phyloP scores from a whole-genome alignment of 495 filamentous ascomycete genomes.

The Venustampulla echinocandica region DNA sequence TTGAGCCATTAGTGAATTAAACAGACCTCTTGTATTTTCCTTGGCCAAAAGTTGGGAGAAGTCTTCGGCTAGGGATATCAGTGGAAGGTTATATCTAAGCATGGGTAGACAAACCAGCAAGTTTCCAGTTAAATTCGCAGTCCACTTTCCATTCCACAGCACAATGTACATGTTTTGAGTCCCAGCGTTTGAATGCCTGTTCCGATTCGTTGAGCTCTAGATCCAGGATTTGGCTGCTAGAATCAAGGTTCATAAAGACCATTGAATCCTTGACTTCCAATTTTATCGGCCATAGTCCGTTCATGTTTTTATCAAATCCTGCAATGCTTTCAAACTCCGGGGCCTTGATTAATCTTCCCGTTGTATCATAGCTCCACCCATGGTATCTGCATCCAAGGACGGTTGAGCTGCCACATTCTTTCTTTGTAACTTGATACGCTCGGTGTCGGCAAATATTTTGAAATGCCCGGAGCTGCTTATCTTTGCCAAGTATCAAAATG shows the following conservation, averaged over 20 bases:
- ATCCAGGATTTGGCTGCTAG: conserved; percentile 14
- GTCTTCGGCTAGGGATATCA: background rate
- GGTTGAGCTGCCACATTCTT: conserved; percentile 36
- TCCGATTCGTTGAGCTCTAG: conserved; percentile 11
- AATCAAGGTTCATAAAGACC: conserved; percentile 38
- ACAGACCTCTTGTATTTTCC: background rate
- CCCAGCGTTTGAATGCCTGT: conserved; percentile 14
- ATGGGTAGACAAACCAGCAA: conserved; percentile 14
- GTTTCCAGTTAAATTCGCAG: conserved; percentile 41
- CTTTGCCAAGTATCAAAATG: conserved; percentile 39
- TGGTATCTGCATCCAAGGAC: conserved; percentile 54
- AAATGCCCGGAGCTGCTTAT: conserved; percentile 44
- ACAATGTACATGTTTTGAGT: background rate
- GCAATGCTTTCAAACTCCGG: conserved; percentile 44
- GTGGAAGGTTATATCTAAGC: background rate
- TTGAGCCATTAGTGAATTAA: background rate
- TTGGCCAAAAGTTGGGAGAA: background rate
- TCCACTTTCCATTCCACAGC: conserved; percentile 28
- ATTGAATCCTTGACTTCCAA: conserved; percentile 26
- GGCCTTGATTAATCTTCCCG: conserved; percentile 48
- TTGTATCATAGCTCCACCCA: conserved; percentile 52
- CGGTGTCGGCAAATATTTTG: conserved; percentile 52
- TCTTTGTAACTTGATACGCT: conserved; percentile 45
- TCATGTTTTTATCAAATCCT: conserved; percentile 47
- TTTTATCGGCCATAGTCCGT: conserved; percentile 42